phyloP scores from a whole-genome alignment of 2,329 filamentous ascomycete species.

The Chrysosporium queenslandicum region DNA sequence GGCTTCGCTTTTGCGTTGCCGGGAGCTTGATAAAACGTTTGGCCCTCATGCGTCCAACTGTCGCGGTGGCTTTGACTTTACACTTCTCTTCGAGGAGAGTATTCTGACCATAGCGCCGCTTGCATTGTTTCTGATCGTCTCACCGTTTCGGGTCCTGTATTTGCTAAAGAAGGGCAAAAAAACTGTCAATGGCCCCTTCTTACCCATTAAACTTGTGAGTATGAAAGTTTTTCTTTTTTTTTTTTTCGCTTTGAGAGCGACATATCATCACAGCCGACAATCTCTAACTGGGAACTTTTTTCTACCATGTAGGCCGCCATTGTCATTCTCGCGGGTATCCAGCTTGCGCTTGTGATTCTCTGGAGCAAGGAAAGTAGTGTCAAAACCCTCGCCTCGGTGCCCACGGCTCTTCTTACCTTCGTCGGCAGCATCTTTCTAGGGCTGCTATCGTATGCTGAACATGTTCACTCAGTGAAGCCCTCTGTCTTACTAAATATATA shows the following conservation, averaged over 20 bases:
- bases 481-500: conserved; percentile 36
- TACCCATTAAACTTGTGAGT: too few species aligned
- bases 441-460: conserved; percentile 24
- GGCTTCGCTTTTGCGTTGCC: conserved; percentile 9
- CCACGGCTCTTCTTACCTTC: background rate
- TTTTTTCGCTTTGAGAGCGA: too few species aligned
- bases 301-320: too few species aligned
- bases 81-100: conserved; percentile 26
- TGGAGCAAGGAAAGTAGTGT: background rate
- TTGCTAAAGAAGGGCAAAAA: background rate
- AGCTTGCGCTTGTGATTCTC: conserved; percentile 21
- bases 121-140: background rate
- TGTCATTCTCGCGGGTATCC: conserved; percentile 13
- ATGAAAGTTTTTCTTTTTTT: too few species aligned
- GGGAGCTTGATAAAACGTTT: conserved; percentile 20
- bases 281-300: too few species aligned
- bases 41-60: conserved; percentile 23
- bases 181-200: background rate
- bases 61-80: conserved; percentile 26
- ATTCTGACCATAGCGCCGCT: conserved; percentile 18
- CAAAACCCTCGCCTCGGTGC: background rate
- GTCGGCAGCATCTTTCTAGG: conserved; percentile 2
- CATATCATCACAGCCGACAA: too few species aligned
- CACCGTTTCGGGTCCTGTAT: background rate
- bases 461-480: conserved; percentile 31